These are phyloP conservation scores for Nannizziopsis arthrosporioides DNA, from an alignment of 2,329 filamentous ascomycete genomes.

Conservation along the genomic window DNA sequence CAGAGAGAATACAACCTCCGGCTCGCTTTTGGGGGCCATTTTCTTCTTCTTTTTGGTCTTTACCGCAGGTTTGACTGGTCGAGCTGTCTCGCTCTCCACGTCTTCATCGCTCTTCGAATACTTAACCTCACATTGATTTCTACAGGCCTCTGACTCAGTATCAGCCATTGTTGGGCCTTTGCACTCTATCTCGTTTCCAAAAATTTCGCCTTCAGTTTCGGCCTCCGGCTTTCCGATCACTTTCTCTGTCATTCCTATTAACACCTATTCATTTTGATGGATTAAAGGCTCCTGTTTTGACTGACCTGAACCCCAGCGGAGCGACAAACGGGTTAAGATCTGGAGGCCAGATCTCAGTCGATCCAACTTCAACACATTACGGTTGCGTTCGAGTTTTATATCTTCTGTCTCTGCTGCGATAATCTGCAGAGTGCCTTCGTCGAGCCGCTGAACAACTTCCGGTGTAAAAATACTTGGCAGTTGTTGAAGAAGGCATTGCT, in stretches of 20 bases:
- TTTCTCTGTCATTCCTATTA: background rate
- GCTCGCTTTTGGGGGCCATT: too few species aligned
- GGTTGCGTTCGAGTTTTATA: constrained; percentile 6
- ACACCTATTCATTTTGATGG: background rate
- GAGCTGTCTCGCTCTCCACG: too few species aligned
- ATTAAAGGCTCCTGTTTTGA: background rate
- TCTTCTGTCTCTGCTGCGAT: constrained; percentile 12
- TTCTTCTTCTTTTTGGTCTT: too few species aligned
- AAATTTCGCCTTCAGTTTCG: too few species aligned
- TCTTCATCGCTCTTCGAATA: too few species aligned
- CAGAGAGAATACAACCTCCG: too few species aligned
- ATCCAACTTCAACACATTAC: constrained; percentile 1
- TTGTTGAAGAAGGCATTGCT: constrained; percentile 17
- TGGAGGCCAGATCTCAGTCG: constrained; percentile 6
- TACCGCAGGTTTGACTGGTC: too few species aligned
- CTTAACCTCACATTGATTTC: too few species aligned
- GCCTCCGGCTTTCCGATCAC: background rate
- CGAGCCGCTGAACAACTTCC: constrained; percentile 7
- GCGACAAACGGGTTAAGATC: constrained; percentile 3
- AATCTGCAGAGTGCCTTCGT: constrained; percentile 4
- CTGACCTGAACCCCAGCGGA: background rate
- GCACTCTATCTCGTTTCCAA: too few species aligned
- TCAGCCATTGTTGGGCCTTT: too few species aligned
- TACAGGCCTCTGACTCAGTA: too few species aligned
- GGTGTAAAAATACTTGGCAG: constrained; percentile 10